Percentiles rank a stretch among this genome's conserved stretches.
phyloP scores from a whole-genome alignment of 805 yeast genomes.

The Clavispora asparagi region DNA sequence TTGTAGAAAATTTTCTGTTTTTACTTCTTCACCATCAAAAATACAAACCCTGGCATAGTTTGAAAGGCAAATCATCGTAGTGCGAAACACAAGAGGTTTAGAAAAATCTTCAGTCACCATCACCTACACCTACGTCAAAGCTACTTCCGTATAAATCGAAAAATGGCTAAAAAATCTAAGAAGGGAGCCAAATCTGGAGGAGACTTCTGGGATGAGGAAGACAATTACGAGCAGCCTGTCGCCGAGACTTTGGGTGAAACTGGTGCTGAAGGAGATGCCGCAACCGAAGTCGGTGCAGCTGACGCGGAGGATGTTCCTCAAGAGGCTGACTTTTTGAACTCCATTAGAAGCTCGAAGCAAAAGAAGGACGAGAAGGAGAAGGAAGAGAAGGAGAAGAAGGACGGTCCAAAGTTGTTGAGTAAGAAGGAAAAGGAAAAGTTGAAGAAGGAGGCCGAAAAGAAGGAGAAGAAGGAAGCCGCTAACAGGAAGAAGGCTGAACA shows the following conservation, averaged over 20 bases:
- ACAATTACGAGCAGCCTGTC: slow-evolving; percentile 37
- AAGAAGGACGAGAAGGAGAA: slow-evolving; percentile 69
- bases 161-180: slow-evolving; percentile 48
- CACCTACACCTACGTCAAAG: neutral
- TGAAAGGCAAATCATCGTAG: neutral
- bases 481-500: slow-evolving; percentile 75
- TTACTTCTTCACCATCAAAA: no score
- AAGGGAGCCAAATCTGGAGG: slow-evolving; percentile 58
- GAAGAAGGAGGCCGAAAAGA: slow-evolving; percentile 89
- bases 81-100: neutral
- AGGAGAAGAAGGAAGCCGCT: slow-evolving; percentile 84
- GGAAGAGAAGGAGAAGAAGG: slow-evolving; percentile 45
- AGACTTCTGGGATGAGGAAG: slow-evolving; percentile 80
- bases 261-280: slow-evolving; percentile 14
- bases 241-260: slow-evolving; percentile 31
- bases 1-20: no score
- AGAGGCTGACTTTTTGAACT: slow-evolving; percentile 64
- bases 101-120: slow-evolving; percentile 13
- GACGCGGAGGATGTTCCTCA: slow-evolving; percentile 6
- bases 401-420: slow-evolving; percentile 72
- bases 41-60: neutral
- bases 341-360: slow-evolving; percentile 73
- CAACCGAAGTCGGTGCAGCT: neutral
- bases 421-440: slow-evolving; percentile 95
- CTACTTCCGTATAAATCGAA: neutral